Evolutionary conservation across 768 basidiomycete genomes (phyloP).

Genomic region (Megacollybia marginata): DNA sequence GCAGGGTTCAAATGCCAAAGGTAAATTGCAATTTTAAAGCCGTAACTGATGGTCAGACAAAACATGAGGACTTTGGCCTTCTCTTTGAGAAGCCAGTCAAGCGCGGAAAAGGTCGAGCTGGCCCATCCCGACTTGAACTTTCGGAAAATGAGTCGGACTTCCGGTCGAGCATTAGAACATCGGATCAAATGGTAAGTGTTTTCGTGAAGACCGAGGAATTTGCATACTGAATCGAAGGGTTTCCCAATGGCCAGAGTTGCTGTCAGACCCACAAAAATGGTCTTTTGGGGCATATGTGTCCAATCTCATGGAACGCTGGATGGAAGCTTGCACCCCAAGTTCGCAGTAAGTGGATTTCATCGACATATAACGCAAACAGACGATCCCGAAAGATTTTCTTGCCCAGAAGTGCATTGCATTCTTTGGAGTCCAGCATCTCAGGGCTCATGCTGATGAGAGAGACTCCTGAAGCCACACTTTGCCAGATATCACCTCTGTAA

Average conservation of each 20-base stretch:
- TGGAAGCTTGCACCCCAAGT: conserved; percentile 19
- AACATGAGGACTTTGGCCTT: conserved; percentile 19
- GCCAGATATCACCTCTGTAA: no score
- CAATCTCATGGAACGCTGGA: conserved; percentile 15
- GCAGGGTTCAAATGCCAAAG: conserved; percentile 3
- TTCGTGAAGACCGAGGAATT: conserved; percentile 11
- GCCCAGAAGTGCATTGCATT: no score
- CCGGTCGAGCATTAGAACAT: conserved; percentile 16
- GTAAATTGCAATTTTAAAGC: conserved; percentile 13
- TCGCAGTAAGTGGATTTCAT: no score
- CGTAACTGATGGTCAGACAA: conserved; percentile 15
- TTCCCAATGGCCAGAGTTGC: not conserved
- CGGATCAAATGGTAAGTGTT: conserved; percentile 13
- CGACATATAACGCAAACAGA: no score
- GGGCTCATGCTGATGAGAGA: no score
- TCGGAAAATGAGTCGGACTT: conserved; percentile 16
- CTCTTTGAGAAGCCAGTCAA: conserved; percentile 17
- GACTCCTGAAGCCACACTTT: no score
- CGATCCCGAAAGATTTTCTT: no score
- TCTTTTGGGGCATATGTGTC: conserved; percentile 5
- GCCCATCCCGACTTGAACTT: conserved; percentile 10
- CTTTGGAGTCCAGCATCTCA: no score
- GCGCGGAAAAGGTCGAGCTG: conserved; percentile 12
- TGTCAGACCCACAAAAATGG: not conserved
- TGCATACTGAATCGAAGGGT: conserved; percentile 6